Evolutionary conservation across 805 yeast genomes (phyloP).

Genomic region (Wickerhamomyces chambardii): DNA sequence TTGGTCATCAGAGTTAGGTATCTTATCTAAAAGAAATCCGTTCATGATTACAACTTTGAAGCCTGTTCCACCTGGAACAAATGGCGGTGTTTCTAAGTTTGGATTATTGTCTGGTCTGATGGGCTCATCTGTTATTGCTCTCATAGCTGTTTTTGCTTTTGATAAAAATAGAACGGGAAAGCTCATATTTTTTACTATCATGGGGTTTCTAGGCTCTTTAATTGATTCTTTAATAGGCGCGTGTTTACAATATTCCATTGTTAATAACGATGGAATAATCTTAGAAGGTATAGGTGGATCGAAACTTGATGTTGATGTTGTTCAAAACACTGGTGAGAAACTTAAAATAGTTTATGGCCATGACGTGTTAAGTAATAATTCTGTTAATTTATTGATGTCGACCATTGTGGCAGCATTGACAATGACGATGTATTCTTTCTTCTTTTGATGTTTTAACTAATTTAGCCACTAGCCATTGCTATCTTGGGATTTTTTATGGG

Average conservation of each 20-base stretch:
- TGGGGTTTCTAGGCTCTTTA: constrained; percentile 29
- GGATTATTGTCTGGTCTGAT: constrained; percentile 26
- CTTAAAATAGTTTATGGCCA: constrained; percentile 22
- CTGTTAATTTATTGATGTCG: constrained; percentile 28
- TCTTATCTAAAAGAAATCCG: constrained; percentile 26
- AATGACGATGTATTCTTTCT: too few relatives aligned
- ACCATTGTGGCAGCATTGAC: too few relatives aligned
- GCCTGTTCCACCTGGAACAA: constrained; percentile 36
- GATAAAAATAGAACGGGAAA: constrained; percentile 9
- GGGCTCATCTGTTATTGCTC: constrained; percentile 26
- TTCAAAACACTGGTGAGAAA: constrained; percentile 6
- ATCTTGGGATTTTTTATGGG: too few relatives aligned
- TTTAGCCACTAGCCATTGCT: too few relatives aligned
- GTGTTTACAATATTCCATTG: constrained; percentile 25
- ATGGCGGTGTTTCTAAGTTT: constrained; percentile 31
- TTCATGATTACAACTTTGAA: constrained; percentile 29
- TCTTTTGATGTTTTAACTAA: too few relatives aligned
- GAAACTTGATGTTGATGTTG: constrained; percentile 19
- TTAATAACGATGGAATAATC: constrained; percentile 20
- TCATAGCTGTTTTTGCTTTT: constrained; percentile 16
- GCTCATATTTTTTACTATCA: constrained; percentile 17
- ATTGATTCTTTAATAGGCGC: constrained; percentile 35
- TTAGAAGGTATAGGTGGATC: constrained; percentile 23
- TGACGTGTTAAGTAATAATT: constrained; percentile 29
- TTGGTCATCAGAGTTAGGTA: constrained; percentile 38